Evolutionary conservation across 2,329 filamentous ascomycete genomes (phyloP).

Genomic region (Scleromitrula shiraiana): DNA sequence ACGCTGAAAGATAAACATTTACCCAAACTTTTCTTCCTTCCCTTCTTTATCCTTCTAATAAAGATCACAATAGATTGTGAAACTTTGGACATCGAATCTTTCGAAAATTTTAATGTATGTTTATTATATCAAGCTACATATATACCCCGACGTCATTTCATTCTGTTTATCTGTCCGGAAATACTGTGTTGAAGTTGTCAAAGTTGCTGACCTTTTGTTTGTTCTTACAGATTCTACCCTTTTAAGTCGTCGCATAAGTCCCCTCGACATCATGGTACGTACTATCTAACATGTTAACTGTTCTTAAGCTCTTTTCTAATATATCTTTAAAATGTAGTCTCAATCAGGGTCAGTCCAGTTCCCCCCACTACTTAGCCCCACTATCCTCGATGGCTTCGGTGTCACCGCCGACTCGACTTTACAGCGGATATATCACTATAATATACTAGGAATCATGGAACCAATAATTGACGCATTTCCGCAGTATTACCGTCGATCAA

Average conservation of each 20-base stretch:
- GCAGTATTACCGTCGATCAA: conserved; percentile 62
- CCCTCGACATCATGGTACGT: conserved; percentile 17
- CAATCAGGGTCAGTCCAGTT: conserved; percentile 58
- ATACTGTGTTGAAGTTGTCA: not conserved
- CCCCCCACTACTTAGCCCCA: conserved; percentile 15
- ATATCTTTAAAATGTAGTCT: conserved; percentile 39
- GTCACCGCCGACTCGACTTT: conserved; percentile 4
- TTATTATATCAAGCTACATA: not conserved
- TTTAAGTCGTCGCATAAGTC: conserved; percentile 8
- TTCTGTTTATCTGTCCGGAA: conserved; percentile 8
- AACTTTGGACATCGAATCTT: not conserved
- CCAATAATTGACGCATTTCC: conserved; percentile 10
- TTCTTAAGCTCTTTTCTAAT: conserved; percentile 13
- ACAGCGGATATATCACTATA: not conserved
- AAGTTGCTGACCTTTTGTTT: conserved; percentile 2
- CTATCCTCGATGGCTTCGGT: conserved; percentile 12
- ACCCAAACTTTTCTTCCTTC: conserved; percentile 6
- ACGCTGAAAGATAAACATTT: conserved; percentile 14
- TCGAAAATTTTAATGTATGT: conserved; percentile 4
- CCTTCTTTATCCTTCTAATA: conserved; percentile 4
- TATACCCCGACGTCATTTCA: not conserved
- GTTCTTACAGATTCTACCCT: not conserved
- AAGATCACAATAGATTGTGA: not conserved
- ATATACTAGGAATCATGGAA: not conserved
- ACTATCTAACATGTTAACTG: not conserved